phyloP scores from a whole-genome alignment of 306 rosid genomes.

The Rosa persica region DNA sequence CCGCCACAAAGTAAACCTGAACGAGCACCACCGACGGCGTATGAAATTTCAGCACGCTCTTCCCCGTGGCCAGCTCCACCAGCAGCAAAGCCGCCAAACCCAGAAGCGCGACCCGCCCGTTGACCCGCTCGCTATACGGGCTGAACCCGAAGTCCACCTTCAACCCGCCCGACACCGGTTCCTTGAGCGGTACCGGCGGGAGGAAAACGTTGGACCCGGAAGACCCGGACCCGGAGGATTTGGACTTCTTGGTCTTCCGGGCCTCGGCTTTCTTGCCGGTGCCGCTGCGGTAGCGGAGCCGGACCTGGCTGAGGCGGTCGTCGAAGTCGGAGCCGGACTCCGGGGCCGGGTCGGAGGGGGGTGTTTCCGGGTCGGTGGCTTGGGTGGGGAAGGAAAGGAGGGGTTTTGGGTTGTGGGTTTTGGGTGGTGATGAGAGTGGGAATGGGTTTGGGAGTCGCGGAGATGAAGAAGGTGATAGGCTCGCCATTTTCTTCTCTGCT shows the following conservation, averaged over 20 bases:
- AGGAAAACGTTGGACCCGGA: constrained; percentile 46
- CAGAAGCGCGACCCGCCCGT: constrained; percentile 66
- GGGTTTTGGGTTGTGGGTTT: constrained; percentile 34
- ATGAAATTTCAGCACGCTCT: constrained; percentile 69
- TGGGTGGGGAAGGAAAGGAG: constrained; percentile 38
- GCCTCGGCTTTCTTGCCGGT: constrained; percentile 80
- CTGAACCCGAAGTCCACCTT: constrained; percentile 79
- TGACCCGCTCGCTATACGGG: constrained; percentile 67
- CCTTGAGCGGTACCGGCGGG: constrained; percentile 80
- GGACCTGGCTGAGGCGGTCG: constrained; percentile 34
- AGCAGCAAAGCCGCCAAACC: constrained; percentile 71
- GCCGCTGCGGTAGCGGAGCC: constrained; percentile 72
- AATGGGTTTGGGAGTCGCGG: constrained; percentile 46
- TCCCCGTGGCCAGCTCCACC: constrained; percentile 88
- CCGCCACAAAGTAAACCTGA: constrained; percentile 84
- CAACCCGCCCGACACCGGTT: constrained; percentile 59
- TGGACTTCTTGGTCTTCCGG: constrained; percentile 55
- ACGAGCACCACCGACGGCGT: constrained; percentile 56
- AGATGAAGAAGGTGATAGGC: constrained; percentile 37
- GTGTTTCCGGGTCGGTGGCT: constrained; percentile 56
- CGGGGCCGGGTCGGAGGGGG: constrained; percentile 44
- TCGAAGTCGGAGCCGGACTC: constrained; percentile 27
- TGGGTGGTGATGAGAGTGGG: constrained; percentile 37
- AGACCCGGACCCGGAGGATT: constrained; percentile 3
- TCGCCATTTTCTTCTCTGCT: constrained; percentile 48